Evolutionary conservation across 352 stramenopile genomes (phyloP), one percentile per base, ranked within the genome.

Genomic region (Phytopythium sindhum): DNA sequence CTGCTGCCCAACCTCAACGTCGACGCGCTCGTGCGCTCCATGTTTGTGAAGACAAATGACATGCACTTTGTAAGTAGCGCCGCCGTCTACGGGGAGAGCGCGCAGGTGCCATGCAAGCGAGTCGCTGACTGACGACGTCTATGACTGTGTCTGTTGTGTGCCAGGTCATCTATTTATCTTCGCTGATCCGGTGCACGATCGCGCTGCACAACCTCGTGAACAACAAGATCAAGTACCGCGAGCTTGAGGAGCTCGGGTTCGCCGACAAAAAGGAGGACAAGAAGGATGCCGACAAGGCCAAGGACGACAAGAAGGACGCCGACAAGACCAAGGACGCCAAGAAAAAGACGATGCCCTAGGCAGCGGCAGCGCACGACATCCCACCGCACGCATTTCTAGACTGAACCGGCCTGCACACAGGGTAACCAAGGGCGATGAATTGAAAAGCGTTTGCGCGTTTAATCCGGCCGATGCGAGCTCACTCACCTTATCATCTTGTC

Each of bases 21-120:
- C 31, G 92, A 98, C 64, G 92, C 97, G 72, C 89, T 99, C 60
- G 95, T 99, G 63, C 87, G 93, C 61, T 93, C 89, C 56, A 97
- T 99, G 89, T 93, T 99, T 67, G 93, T 99, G 67, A 99, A 99
- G 87, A 99, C 97, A 31, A 99, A 99, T 84, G 98, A 99, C 84
- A 99, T 99, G 93, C 94, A 99, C 80, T 97, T 99, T 63, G 92
- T 97, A 90, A 69, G 74, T 94, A 5, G 9, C 28, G 12, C 3
- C 39, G 39, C 7, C 33, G 35, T 0, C 48, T 2, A n/a, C n/a
- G 12, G 17, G 41, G 14, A 15, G 12, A 23, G 41, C 26, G 21
- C 8, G 31, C 17, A 14, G 28, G 17, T 14, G 15, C 37, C 15
- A 8, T 21, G 48, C 37, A 24, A 29, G 3, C 41, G 10, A 39